phyloP scores from a whole-genome alignment of 2,329 filamentous ascomycete species.

The Esteya vermicola region DNA sequence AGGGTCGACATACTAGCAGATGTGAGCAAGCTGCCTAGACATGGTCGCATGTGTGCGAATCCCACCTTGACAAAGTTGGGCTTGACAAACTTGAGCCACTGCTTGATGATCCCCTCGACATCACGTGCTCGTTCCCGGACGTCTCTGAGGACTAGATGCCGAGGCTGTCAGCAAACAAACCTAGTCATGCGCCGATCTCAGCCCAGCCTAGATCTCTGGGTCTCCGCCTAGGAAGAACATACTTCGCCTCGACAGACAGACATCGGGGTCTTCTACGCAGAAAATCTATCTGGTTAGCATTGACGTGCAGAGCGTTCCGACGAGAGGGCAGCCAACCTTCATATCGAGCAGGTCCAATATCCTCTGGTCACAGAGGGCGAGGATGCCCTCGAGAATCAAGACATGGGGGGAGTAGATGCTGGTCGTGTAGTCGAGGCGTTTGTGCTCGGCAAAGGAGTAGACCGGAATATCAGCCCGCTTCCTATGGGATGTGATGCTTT shows the following conservation, averaged over 20 bases:
- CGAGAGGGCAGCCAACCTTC: constrained; percentile 50
- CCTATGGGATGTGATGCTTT: constrained; percentile 25
- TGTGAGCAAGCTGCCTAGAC: too few relatives aligned
- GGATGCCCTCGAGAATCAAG: constrained; percentile 87
- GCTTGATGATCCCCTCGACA: constrained; percentile 91
- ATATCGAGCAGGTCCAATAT: constrained; percentile 82
- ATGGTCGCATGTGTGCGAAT: neutral
- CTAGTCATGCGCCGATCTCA: constrained; percentile 77
- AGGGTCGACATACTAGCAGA: constrained; percentile 73
- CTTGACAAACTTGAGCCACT: constrained; percentile 95
- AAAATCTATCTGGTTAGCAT: constrained; percentile 64
- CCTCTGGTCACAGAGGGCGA: constrained; percentile 79
- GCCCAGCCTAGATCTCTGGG: constrained; percentile 47
- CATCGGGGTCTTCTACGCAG: constrained; percentile 88
- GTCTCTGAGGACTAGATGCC: constrained; percentile 58
- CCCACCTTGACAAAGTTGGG: constrained; percentile 75
- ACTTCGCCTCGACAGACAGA: constrained; percentile 83
- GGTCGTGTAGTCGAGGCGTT: constrained; percentile 63
- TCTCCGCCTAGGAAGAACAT: constrained; percentile 17
- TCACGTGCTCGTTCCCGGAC: constrained; percentile 80
- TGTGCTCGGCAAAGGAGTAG: constrained; percentile 90
- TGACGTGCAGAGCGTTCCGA: too few relatives aligned
- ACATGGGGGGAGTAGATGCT: constrained; percentile 95
- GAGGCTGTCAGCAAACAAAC: constrained; percentile 5
- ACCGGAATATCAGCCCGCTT: constrained; percentile 83